phyloP scores from a whole-genome alignment of 345 rosid genomes.

The Euphorbia lathyris region DNA sequence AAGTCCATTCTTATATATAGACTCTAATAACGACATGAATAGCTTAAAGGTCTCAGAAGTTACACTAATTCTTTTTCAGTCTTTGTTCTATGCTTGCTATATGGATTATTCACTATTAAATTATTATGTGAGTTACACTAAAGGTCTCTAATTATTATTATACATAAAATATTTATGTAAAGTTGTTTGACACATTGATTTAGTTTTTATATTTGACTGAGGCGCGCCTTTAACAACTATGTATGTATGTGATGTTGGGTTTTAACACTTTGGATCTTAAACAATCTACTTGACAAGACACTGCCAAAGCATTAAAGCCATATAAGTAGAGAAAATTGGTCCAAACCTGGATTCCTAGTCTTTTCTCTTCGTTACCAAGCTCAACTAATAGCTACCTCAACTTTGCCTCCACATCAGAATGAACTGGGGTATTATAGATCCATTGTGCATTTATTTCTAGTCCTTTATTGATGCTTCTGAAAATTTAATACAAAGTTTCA shows the following conservation, averaged over 20 bases:
- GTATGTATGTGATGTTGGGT: neutral
- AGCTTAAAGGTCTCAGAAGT: no score
- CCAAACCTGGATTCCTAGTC: conserved; percentile 89
- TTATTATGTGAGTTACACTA: no score
- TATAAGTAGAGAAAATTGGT: conserved; percentile 2
- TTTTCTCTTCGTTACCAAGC: conserved; percentile 69
- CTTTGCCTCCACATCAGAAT: conserved; percentile 78
- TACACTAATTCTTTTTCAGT: no score
- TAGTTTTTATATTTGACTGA: no score
- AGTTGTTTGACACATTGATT: no score
- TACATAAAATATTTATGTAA: no score
- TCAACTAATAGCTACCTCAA: conserved; percentile 71
- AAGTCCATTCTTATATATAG: no score
- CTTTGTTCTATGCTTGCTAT: no score
- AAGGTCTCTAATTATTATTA: no score
- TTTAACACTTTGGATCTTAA: neutral
- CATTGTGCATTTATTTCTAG: conserved; percentile 60
- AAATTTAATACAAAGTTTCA: conserved; percentile 24
- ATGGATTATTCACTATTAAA: no score
- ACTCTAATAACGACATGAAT: no score
- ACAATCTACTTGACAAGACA: neutral
- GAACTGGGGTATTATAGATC: conserved; percentile 65
- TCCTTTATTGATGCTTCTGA: conserved; percentile 60
- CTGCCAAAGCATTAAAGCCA: neutral
- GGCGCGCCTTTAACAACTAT: no score